Base-by-base conservation (phyloP, 306 rosid species). In the Neltuma alba region DNA sequence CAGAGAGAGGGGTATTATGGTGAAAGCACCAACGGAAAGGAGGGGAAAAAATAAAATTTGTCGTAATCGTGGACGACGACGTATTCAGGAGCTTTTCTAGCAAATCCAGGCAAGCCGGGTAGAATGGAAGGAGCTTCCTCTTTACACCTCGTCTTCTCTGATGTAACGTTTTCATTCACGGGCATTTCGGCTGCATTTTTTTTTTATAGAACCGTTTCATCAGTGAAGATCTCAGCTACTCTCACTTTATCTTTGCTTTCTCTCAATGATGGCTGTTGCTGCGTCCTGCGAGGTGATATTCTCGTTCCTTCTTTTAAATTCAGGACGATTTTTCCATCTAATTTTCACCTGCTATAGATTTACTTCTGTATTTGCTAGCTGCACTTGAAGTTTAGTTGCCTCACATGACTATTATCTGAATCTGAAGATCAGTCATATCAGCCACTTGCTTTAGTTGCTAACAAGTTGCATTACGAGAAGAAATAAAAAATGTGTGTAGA, bases 141-240 rank as follows among this genome's bases (percentile, higher is more conserved):
- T 68, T 68, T 31, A 23, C 34, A 23, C 14, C 36, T 68, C 52
- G 23, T 23, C 12, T 41, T 12, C 28, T 68, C 37, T 42, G 44
- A 84, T 74, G 79, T 81, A 86, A 92, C 95, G 86, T 90, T 86
- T 83, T 65, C 57, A 21, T 78, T 78, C 83, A 30, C 37, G 65
- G 28, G 52, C 30, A 48, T 72, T 77, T 48, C 78, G 55, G 42
- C 75, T 71, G 25, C 88, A 23, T 63, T 79, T 77, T 70, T 68
- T 42, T 37, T 42, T 25, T 41, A 40, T 69, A 44, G 57, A 68
- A 30, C 63, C 81, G 76, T 33, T 73, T 25, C 74, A 36, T 28
- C 77, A 36, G 36, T 76, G 57, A 84, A 81, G 62, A 41, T 61
- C 25, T 74, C 18, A 13, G 36, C 74, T 23, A 14, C 52, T 67